Evolutionary conservation across 1,139 yeast species (phyloP), one percentile per base, ranked within the genome.

Genomic region (Candida tunisiensis): DNA sequence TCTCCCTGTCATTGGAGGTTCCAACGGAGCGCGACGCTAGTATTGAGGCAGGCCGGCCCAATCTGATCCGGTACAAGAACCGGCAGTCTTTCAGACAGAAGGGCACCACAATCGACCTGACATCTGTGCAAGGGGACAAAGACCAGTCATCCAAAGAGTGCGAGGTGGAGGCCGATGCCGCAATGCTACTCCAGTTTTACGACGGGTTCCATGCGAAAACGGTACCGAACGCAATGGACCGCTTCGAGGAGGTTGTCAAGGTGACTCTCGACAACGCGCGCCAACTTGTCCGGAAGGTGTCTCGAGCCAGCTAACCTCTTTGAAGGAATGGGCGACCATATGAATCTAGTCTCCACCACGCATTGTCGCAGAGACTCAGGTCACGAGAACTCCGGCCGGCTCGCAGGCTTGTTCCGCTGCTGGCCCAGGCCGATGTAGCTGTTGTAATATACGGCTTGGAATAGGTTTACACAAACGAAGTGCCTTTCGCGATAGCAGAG

Each of bases 1-100:
- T 83, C 22, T 72, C 92, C 8, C 54, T 83, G 35, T 70, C 83
- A 21, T 52, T 77, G 19, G 95, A 83, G 68, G 49, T 70, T 35
- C 93, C 92, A 19, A 32, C 8, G 16, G 23, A 20, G 17, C 28
- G 29, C 3, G 27, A 28, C 3, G 22, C 29, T 8, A n/a, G n/a
- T n/a, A n/a, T n/a, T n/a, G n/a, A n/a, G n/a, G n/a, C n/a, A n/a
- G 18, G 29, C 11, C 24, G 21, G 9, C 45, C 47, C 4, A 25
- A 21, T 59, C 65, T 36, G 72, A 69, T 32, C 66, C 69, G 40
- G 60, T 66, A 19, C 56, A 69, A 54, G 49, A 63, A 51, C 51
- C 62, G 59, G 44, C 54, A 44, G 24, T 42, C 53, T 6, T 52
- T 41, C 35, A 27, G 30, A 4, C 37, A 44, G 12, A 28, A 31